A percentile compares a stretch with the other conserved stretches of the same genome.
phyloP scores from a whole-genome alignment of 2,329 filamentous ascomycete species.

The Ophidiomyces ophidiicola region DNA sequence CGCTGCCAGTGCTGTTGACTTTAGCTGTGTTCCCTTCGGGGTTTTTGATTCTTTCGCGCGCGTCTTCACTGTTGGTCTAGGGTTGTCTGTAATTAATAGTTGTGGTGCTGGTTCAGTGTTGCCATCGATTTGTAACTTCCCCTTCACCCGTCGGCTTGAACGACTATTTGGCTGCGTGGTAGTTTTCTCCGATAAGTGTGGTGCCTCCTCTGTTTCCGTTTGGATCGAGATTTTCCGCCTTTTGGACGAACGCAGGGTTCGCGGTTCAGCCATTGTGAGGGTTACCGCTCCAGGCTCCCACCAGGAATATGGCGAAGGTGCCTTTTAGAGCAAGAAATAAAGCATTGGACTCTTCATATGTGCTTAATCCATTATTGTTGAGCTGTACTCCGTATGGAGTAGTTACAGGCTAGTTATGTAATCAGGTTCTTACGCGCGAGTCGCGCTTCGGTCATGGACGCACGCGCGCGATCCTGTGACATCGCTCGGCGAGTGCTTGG shows the following conservation, averaged over 20 bases:
- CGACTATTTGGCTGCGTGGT: neutral
- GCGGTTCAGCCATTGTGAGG: constrained; percentile 7
- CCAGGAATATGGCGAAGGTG: constrained; percentile 1
- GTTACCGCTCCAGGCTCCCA: no score
- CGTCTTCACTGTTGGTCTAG: neutral
- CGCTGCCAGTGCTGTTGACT: neutral
- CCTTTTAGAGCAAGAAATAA: neutral
- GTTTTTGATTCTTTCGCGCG: neutral
- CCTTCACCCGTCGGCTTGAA: constrained; percentile 2
- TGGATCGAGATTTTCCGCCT: constrained; percentile 26
- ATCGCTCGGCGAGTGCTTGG: no score
- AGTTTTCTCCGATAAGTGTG: neutral
- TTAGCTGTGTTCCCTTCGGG: neutral
- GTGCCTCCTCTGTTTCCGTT: neutral
- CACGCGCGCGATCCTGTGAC: no score
- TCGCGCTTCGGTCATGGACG: no score
- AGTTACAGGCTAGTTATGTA: no score
- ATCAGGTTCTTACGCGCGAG: no score
- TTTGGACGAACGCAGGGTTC: constrained; percentile 23
- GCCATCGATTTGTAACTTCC: neutral
- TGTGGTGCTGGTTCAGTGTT: neutral
- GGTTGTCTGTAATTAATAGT: neutral
- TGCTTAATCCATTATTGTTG: no score
- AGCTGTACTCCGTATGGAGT: no score
- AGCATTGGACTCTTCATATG: no score